phyloP scores from a whole-genome alignment of 2,329 filamentous ascomycete genomes.

The Aspergillaceae sp. region DNA sequence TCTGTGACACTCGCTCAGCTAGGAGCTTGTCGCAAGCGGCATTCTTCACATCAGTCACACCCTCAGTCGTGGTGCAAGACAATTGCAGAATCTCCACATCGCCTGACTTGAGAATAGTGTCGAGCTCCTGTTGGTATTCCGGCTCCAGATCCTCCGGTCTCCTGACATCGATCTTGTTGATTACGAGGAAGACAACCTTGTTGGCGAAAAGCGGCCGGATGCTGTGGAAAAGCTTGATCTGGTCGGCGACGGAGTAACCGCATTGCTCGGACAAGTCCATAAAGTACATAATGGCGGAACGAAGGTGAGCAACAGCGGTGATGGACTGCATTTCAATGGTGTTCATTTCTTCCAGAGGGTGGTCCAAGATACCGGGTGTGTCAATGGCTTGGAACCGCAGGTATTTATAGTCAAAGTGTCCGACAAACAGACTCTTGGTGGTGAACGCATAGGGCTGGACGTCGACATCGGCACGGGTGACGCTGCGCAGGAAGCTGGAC shows the following conservation, averaged over 20 bases:
- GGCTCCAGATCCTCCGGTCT: slow-evolving; percentile 77
- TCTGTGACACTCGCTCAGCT: slow-evolving; percentile 87
- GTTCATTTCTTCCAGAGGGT: slow-evolving; percentile 98
- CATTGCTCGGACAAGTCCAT: slow-evolving; percentile 97
- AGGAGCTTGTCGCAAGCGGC: slow-evolving; percentile 87
- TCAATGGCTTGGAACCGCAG: slow-evolving; percentile 87
- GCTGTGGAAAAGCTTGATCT: slow-evolving; percentile 90
- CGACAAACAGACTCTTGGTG: slow-evolving; percentile 93
- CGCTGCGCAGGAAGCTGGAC: slow-evolving; percentile 85
- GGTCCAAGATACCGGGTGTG: slow-evolving; percentile 95
- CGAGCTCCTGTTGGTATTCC: slow-evolving; percentile 67
- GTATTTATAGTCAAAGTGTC: slow-evolving; percentile 97
- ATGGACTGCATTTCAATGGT: slow-evolving; percentile 99
- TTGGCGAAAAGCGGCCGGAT: slow-evolving; percentile 96
- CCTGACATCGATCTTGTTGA: slow-evolving; percentile 97
- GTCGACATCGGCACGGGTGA: slow-evolving; percentile 91
- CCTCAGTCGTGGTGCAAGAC: slow-evolving; percentile 90
- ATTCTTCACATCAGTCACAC: slow-evolving; percentile 91
- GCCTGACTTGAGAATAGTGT: slow-evolving; percentile 70
- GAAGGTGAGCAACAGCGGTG: slow-evolving; percentile 91
- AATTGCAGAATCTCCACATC: slow-evolving; percentile 90
- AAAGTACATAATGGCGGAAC: slow-evolving; percentile 93
- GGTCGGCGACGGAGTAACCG: slow-evolving; percentile 83
- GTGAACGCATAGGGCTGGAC: slow-evolving; percentile 98
- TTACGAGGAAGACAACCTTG: slow-evolving; percentile 90